Conservation (phyloP, 495 filamentous ascomycete species). For the Penicillium egyptiacum region DNA sequence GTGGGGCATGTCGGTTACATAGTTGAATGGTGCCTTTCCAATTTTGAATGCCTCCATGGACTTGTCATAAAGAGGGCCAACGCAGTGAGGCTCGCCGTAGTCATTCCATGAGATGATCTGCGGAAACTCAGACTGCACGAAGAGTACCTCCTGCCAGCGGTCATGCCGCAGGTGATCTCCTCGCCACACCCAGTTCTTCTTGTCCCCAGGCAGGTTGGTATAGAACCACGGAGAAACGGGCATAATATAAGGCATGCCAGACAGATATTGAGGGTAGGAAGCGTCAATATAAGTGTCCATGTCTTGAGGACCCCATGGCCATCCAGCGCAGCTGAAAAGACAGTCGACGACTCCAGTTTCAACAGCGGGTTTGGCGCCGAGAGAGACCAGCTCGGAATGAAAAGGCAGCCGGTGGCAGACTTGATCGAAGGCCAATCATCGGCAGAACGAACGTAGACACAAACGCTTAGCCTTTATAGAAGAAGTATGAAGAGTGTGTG, state of each 20-base stretch:
- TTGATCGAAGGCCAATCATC: conserved; percentile 50
- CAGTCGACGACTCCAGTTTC: conserved; percentile 47
- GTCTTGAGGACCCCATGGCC: conserved; percentile 54
- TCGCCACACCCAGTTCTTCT: conserved; percentile 67
- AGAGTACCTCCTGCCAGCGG: conserved; percentile 62
- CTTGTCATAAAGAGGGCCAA: background rate
- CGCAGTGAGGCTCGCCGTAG: background rate
- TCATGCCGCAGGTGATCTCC: conserved; percentile 65
- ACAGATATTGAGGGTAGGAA: conserved; percentile 43
- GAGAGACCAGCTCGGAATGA: conserved; percentile 64
- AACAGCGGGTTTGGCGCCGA: conserved; percentile 43
- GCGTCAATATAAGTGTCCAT: conserved; percentile 51
- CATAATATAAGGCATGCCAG: conserved; percentile 68
- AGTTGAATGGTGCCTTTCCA: background rate
- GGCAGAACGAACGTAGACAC: conserved; percentile 67
- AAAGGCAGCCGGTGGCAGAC: conserved; percentile 39
- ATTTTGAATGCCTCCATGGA: background rate
- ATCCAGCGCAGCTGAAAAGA: conserved; percentile 66
- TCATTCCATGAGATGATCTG: conserved; percentile 30
- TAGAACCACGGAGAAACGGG: conserved; percentile 70
- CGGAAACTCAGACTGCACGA: conserved; percentile 59
- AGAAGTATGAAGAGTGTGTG: conserved; percentile 51
- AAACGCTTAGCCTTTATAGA: conserved; percentile 55
- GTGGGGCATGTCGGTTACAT: background rate
- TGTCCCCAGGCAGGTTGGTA: conserved; percentile 58